A percentile compares a stretch with the other conserved stretches of the same genome.
Evolutionary conservation across 2,329 filamentous ascomycete species (phyloP).

Genomic region (Fusarium globosum): DNA sequence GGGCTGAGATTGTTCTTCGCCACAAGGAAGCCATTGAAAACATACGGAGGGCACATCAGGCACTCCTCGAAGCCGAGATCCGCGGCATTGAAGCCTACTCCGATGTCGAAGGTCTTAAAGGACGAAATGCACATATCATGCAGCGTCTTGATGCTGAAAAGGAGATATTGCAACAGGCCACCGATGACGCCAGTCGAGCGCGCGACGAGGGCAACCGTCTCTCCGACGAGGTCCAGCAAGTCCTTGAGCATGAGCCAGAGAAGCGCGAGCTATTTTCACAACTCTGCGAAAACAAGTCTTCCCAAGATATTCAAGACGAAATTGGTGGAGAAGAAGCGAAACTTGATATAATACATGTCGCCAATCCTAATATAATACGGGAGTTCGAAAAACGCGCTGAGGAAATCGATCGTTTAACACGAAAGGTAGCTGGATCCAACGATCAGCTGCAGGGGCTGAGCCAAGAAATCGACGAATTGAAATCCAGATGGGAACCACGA

Average conservation of each 20-base stretch:
- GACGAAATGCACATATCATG: constrained; percentile 71
- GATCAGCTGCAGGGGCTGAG: constrained; percentile 66
- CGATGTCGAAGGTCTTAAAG: constrained; percentile 76
- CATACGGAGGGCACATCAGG: constrained; percentile 71
- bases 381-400: constrained; percentile 80
- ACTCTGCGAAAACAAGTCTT: constrained; percentile 61
- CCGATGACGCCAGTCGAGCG: constrained; percentile 52
- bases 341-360: constrained; percentile 82
- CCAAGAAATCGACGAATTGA: constrained; percentile 71
- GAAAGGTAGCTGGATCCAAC: constrained; percentile 65
- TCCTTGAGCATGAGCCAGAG: constrained; percentile 54
- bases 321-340: constrained; percentile 79
- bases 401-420: constrained; percentile 74
- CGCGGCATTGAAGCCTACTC: constrained; percentile 83
- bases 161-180: constrained; percentile 49
- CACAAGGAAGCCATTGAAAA: constrained; percentile 70
- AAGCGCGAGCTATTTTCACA: constrained; percentile 55
- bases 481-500: constrained; percentile 82
- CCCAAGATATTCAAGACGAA: constrained; percentile 76
- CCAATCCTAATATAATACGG: constrained; percentile 78
- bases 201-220: constrained; percentile 50
- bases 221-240: constrained; percentile 51
- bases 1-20: constrained; percentile 63
- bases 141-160: constrained; percentile 61
- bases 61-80: constrained; percentile 76